Evolutionary conservation across 2,329 filamentous ascomycete species (phyloP), one percentile per base, ranked within the genome.

Genomic region (Beauveria rudraprayagi): DNA sequence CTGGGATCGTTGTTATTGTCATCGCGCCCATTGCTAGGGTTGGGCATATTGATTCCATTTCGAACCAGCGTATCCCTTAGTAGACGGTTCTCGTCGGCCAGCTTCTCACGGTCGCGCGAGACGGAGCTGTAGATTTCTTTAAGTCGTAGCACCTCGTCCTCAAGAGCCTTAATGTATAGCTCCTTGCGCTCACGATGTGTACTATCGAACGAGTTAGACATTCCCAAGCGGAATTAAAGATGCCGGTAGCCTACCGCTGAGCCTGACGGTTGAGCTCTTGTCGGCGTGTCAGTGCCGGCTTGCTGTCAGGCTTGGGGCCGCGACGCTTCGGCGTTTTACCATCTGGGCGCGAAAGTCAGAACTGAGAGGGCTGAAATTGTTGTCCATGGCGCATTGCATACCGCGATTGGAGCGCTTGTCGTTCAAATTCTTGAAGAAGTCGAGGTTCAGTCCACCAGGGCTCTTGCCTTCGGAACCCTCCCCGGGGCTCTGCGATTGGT

Each of bases 161-260:
- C 94, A 17, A 97, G 83, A 11, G 90, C 86, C 73, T 95, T 95
- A 78, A 97, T 95, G 73, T 97, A 97, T 68, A 92, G 83, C 75
- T 97, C 94, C 73, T 97, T 97, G 66, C 94, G 86, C 76, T 97
- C 94, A 61, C 94, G 91, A 75, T 99, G 94, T 19, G 94, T 97
- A 71, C 94, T 96, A 54, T 46, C 16, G 22, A 56, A 26, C 43
- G 6, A 50, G 17, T 56, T 16, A 19, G 37, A 37, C 3, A 24
- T 19, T 28, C 5, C 9, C 16, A 19, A 19, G 41, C 7, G 24
- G 16, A 5, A 26, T 9, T 54, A 14, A 8, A 24, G n/a, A 30
- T 16, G 37, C 11, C 24, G 7, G 17, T 22, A 46, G 64, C 75
- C 67, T 84, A 95, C 92, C 92, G 88, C 75, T 97, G 94, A 34